A percentile compares a stretch with the other conserved stretches of the same genome.
Conservation (phyloP, 495 filamentous ascomycete genomes). For the Letharia lupina region DNA sequence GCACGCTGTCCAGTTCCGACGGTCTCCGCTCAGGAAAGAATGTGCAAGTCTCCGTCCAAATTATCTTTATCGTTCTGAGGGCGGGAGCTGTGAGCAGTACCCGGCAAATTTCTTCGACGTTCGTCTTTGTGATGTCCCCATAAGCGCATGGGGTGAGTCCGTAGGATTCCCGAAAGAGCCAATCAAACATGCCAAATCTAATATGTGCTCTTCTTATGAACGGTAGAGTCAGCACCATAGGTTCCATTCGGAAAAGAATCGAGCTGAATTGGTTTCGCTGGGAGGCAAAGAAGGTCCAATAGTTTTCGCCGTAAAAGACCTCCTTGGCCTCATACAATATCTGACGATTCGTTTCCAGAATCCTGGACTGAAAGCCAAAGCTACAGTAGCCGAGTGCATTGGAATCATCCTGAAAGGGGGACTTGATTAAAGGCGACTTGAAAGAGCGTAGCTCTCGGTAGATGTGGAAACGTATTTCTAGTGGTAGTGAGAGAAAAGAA, state of each 20-base stretch:
- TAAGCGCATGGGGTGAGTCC: not conserved
- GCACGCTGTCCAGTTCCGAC: not conserved
- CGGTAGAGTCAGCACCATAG: slow-evolving; percentile 2
- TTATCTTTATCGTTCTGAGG: slow-evolving; percentile 6
- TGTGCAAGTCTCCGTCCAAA: slow-evolving; percentile 8
- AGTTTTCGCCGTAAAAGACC: slow-evolving; percentile 14
- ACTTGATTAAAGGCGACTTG: not conserved
- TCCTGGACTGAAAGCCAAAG: slow-evolving; percentile 11
- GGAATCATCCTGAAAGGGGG: not conserved
- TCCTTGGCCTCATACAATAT: slow-evolving; percentile 12
- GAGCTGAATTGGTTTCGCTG: not conserved
- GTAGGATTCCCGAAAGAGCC: not conserved
- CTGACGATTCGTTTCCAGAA: slow-evolving; percentile 2
- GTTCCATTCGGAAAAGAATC: not conserved
- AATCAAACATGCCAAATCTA: slow-evolving; percentile 5
- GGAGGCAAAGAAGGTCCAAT: slow-evolving; percentile 12
- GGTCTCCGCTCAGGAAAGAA: not conserved
- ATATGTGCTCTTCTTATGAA: slow-evolving; percentile 10
- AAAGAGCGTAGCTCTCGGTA: slow-evolving; percentile 9
- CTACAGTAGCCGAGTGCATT: slow-evolving; percentile 7
- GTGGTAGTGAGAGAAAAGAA: slow-evolving; percentile 9
- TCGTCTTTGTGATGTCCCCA: not conserved
- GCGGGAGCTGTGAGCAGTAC: not conserved
- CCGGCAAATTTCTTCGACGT: not conserved
- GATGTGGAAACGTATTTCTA: slow-evolving; percentile 11